These are phyloP conservation scores for Amanita jacksonii DNA, from an alignment of 768 basidiomycete species.

Conservation along the genomic window DNA sequence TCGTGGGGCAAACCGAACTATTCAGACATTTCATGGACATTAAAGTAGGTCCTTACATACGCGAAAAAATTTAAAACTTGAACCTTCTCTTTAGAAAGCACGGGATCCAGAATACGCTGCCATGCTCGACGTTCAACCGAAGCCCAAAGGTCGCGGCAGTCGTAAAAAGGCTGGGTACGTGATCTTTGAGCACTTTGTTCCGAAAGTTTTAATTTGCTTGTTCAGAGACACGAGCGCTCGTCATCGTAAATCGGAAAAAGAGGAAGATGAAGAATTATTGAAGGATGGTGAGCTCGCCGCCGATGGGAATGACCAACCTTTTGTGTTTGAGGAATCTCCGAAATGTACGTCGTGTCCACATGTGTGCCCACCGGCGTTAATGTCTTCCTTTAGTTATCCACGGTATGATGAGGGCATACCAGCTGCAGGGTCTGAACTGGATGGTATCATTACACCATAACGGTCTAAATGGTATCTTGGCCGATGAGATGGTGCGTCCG, in stretches of 20 bases:
- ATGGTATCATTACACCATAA: slow-evolving; percentile 95
- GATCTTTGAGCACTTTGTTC: not conserved
- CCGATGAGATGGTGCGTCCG: slow-evolving; percentile 80
- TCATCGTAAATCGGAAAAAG: slow-evolving; percentile 94
- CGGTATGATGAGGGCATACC: slow-evolving; percentile 88
- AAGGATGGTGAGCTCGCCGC: slow-evolving; percentile 76
- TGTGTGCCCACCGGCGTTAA: not conserved
- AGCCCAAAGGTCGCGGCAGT: slow-evolving; percentile 70
- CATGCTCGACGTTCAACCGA: slow-evolving; percentile 78
- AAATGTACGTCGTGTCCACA: slow-evolving; percentile 48
- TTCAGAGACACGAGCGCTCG: slow-evolving; percentile 65
- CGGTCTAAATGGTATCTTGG: slow-evolving; percentile 92
- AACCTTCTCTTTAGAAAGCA: slow-evolving; percentile 43
- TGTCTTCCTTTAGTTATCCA: slow-evolving; percentile 42
- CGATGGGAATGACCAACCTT: slow-evolving; percentile 82
- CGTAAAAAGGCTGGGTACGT: slow-evolving; percentile 61
- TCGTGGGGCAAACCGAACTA: slow-evolving; percentile 95
- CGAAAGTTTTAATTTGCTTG: not conserved
- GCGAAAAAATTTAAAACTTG: slow-evolving; percentile 1
- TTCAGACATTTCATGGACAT: slow-evolving; percentile 98
- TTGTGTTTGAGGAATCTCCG: slow-evolving; percentile 91
- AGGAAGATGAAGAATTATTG: slow-evolving; percentile 93
- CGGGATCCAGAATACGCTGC: slow-evolving; percentile 92
- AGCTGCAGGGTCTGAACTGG: slow-evolving; percentile 95
- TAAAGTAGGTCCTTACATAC: slow-evolving; percentile 46